phyloP scores from a whole-genome alignment of 345 rosid species.

The Kernera saxatilis region DNA sequence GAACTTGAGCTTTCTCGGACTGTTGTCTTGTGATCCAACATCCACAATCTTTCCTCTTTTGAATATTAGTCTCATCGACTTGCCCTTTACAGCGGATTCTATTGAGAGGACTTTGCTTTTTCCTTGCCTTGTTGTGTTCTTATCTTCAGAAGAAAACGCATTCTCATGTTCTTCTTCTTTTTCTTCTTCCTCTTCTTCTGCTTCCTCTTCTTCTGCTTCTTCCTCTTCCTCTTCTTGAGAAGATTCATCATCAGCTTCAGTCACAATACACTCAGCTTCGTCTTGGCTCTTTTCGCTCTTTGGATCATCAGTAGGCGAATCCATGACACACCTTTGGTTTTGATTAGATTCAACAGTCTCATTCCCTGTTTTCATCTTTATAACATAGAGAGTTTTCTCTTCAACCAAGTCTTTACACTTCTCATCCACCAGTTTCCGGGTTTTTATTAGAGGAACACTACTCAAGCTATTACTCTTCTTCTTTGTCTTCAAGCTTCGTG shows the following conservation, averaged over 20 bases:
- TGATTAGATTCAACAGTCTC: slow-evolving; percentile 39
- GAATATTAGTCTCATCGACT: slow-evolving; percentile 44
- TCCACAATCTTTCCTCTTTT: slow-evolving; percentile 64
- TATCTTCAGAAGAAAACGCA: slow-evolving; percentile 15
- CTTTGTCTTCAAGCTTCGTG: slow-evolving; percentile 30
- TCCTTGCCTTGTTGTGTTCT: slow-evolving; percentile 14
- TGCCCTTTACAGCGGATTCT: slow-evolving; percentile 21
- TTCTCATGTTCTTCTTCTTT: too few relatives aligned
- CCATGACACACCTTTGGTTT: slow-evolving; percentile 37
- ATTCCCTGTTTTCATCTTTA: slow-evolving; percentile 48
- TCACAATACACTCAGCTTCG: slow-evolving; percentile 29
- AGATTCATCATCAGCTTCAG: slow-evolving; percentile 40
- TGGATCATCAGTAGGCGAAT: slow-evolving; percentile 29
- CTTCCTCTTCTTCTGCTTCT: slow-evolving; percentile 38
- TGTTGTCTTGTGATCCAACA: slow-evolving; percentile 40
- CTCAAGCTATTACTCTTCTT: slow-evolving; percentile 34
- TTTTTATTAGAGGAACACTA: slow-evolving; percentile 1
- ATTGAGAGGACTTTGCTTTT: slow-evolving; percentile 26
- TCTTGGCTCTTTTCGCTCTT: slow-evolving; percentile 31
- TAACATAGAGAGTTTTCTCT: slow-evolving; percentile 67
- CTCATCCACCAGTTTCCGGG: slow-evolving; percentile 20
- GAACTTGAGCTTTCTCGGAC: slow-evolving; percentile 64
- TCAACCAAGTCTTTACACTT: slow-evolving; percentile 29
- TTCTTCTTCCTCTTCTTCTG: slow-evolving; percentile 47
- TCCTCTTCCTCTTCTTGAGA: slow-evolving; percentile 39